Conservation (phyloP, 805 yeast species). For the Saccharomycopsis synnaedendra region DNA sequence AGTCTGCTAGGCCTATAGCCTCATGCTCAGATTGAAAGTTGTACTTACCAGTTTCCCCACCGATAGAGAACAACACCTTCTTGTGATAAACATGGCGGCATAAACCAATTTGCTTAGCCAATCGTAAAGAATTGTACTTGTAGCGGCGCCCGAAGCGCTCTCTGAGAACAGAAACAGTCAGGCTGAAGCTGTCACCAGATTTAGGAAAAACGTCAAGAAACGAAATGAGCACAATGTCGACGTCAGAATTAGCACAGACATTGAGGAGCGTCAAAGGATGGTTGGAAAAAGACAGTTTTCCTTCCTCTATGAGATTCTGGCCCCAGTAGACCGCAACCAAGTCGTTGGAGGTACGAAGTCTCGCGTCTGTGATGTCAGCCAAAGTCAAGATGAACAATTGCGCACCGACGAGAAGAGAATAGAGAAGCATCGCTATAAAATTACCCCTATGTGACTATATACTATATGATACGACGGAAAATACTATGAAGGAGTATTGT, state of each 20-base stretch:
- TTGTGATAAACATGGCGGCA: constrained; percentile 57
- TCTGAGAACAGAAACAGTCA: background rate
- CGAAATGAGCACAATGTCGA: constrained; percentile 62
- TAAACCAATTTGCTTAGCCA: constrained; percentile 35
- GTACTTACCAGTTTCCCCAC: constrained; percentile 47
- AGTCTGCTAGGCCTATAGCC: constrained; percentile 43
- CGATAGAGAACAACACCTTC: constrained; percentile 45
- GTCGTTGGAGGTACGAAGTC: background rate
- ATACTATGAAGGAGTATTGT: background rate
- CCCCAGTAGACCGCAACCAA: constrained; percentile 78
- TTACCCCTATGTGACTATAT: background rate
- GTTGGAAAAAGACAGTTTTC: background rate
- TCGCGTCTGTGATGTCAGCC: background rate
- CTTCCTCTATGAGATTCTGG: constrained; percentile 50
- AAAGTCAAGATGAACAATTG: background rate
- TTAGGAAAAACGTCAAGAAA: constrained; percentile 55
- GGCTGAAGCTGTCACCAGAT: background rate
- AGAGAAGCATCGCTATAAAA: background rate
- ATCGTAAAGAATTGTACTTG: too few species aligned
- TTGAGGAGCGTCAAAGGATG: constrained; percentile 22
- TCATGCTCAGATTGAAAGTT: constrained; percentile 39
- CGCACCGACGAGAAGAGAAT: background rate
- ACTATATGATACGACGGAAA: background rate
- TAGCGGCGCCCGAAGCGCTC: constrained; percentile 24
- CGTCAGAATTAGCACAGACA: constrained; percentile 58